Evolutionary conservation across 805 yeast genomes (phyloP), one percentile per base, ranked within the genome.

Genomic region (Cyberlindnera subsufficiens): DNA sequence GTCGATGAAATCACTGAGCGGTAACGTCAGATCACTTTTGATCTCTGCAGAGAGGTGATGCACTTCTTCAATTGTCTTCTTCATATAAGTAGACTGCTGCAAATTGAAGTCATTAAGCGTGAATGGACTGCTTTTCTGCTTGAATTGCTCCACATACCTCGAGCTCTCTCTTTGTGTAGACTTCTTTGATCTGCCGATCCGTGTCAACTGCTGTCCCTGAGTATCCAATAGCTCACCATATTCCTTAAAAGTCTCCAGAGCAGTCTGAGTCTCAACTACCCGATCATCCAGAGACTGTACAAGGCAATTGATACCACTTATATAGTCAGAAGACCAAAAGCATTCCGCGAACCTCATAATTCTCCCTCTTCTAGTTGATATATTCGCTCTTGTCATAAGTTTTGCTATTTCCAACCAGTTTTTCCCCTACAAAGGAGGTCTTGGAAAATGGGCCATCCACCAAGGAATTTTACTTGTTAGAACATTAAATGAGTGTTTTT

Each of bases 261-360:
- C 42, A 3, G 42, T 39, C 19, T 48, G 34, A 1, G 55, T 43
- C 31, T 50, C 51, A 5, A 38, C 35, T 10, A 48, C 51, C 3
- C 59, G 58, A n/a, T 37, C 34, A 14, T 56, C 52, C 13, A 62
- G 34, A 10, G 38, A 42, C 5, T 37, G 36, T 1, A 54, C 22
- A 6, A 64, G 49, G 0, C 54, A 32, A 14, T 53, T 43, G 32
- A 63, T 53, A 9, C 68, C 67, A 4, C 56, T 50, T 15, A 49
- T 45, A 37, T 56, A 57, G 40, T 63, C 68, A n/a, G 52, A 38
- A 6, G 64, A 45, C 68, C 68, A 64, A 42, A 50, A 61, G 3
- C 44, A 40, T 25, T 56, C 57, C 19, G 42, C 31, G 29, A 43
- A 46, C 15, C 31, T 42, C 42, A 43, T 43, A 39, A 22, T 42